Conservation (phyloP, 2,329 filamentous ascomycete species). For the Albifimbria verrucaria region DNA sequence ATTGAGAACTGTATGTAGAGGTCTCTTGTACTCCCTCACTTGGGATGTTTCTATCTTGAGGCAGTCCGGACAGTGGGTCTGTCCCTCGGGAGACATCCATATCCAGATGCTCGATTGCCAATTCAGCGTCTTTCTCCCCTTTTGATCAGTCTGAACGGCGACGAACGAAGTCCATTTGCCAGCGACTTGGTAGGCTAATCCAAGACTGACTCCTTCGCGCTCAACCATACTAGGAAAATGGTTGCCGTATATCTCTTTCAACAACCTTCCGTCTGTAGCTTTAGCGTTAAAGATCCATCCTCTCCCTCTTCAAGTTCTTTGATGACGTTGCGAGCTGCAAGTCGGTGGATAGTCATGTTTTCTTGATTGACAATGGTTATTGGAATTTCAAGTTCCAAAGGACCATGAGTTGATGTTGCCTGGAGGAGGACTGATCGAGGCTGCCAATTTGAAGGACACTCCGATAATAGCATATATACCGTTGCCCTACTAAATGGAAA, state of each 20-base stretch:
- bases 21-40: too few relatives aligned
- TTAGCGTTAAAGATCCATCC: slow-evolving; percentile 61
- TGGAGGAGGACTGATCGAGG: slow-evolving; percentile 55
- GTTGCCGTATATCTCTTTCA: slow-evolving; percentile 46
- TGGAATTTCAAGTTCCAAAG: slow-evolving; percentile 62
- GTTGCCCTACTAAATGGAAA: slow-evolving; percentile 65
- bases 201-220: slow-evolving; percentile 63
- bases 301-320: slow-evolving; percentile 67
- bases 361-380: slow-evolving; percentile 45
- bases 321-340: slow-evolving; percentile 65
- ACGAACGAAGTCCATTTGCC: slow-evolving; percentile 73
- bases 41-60: too few relatives aligned
- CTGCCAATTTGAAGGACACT: slow-evolving; percentile 35
- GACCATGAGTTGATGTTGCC: slow-evolving; percentile 54
- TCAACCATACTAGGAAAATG: slow-evolving; percentile 59
- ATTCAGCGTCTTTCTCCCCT: slow-evolving; percentile 1
- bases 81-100: too few relatives aligned
- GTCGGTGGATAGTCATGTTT: slow-evolving; percentile 62
- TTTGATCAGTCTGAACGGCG: slow-evolving; percentile 50
- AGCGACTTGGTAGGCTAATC: slow-evolving; percentile 62
- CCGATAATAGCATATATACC: slow-evolving; percentile 62
- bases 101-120: too few relatives aligned
- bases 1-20: too few relatives aligned
- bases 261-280: slow-evolving; percentile 34
- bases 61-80: too few relatives aligned